Conservation (phyloP, 2,329 filamentous ascomycete genomes). For the Trichophaea hybrida region DNA sequence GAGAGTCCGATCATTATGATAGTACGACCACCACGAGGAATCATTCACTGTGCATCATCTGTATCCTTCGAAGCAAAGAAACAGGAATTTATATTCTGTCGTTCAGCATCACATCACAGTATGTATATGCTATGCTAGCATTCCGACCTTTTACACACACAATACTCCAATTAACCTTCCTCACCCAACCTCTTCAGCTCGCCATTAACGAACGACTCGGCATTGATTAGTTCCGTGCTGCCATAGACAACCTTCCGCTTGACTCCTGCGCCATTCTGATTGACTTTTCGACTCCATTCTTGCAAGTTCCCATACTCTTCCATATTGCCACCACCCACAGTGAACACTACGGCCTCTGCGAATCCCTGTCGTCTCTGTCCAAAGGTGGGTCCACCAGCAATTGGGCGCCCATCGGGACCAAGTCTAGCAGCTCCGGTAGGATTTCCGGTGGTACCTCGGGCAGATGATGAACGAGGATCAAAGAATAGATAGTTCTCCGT, state of each 20-base stretch:
- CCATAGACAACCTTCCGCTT: slow-evolving; percentile 83
- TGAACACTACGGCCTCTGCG: slow-evolving; percentile 84
- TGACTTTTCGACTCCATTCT: slow-evolving; percentile 79
- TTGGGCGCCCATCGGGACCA: slow-evolving; percentile 35
- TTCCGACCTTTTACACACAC: no score
- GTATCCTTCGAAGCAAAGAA: no score
- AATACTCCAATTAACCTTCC: slow-evolving; percentile 32
- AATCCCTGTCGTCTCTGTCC: slow-evolving; percentile 83
- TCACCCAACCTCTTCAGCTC: slow-evolving; percentile 49
- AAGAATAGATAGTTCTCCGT: slow-evolving; percentile 97
- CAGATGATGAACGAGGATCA: slow-evolving; percentile 84
- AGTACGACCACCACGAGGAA: no score
- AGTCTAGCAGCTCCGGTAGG: slow-evolving; percentile 37
- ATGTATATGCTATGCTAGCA: no score
- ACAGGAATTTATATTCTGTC: no score
- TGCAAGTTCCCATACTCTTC: slow-evolving; percentile 96
- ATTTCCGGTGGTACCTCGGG: slow-evolving; percentile 53
- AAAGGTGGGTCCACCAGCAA: slow-evolving; percentile 61
- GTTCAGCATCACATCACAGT: no score
- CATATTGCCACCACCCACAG: slow-evolving; percentile 91
- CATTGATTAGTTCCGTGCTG: slow-evolving; percentile 68
- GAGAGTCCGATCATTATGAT: no score
- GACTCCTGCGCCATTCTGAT: slow-evolving; percentile 36
- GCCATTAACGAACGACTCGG: slow-evolving; percentile 49
- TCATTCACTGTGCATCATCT: no score